Evolutionary conservation across 208 protist genomes (phyloP).

Genomic region (Trypanosoma melophagium): DNA sequence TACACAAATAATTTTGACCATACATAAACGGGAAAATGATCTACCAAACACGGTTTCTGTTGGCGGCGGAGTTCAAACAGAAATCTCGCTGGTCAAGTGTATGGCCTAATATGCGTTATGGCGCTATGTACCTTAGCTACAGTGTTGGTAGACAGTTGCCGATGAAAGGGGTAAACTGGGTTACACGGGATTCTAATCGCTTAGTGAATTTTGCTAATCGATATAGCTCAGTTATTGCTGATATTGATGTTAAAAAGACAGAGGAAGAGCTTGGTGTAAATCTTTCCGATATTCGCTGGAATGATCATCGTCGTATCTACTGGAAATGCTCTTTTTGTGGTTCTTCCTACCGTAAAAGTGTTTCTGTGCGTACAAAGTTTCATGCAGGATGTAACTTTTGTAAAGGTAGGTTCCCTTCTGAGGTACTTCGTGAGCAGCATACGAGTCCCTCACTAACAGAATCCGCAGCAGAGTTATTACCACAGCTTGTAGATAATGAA

Average conservation of each 20-base stretch:
- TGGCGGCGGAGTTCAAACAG: conserved; percentile 89
- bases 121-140: conserved; percentile 85
- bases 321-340: conserved; percentile 85
- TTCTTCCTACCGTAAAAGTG: conserved; percentile 69
- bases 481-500: conserved; percentile 39
- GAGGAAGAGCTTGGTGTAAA: conserved; percentile 81
- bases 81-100: conserved; percentile 86
- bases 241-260: conserved; percentile 75
- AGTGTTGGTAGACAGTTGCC: conserved; percentile 75
- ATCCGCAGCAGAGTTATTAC: conserved; percentile 43
- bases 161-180: conserved; percentile 85
- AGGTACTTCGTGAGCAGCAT: conserved; percentile 69
- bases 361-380: conserved; percentile 79
- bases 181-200: conserved; percentile 85
- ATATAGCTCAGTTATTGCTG: conserved; percentile 69
- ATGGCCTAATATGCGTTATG: conserved; percentile 91
- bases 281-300: conserved; percentile 76
- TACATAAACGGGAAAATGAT: conserved; percentile 27
- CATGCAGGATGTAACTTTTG: conserved; percentile 80
- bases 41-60: conserved; percentile 27
- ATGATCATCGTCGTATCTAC: conserved; percentile 84
- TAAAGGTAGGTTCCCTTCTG: conserved; percentile 66
- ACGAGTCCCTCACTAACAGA: conserved; percentile 30
- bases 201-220: conserved; percentile 72
- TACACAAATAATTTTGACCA: background rate